Conservation (phyloP, 2,329 filamentous ascomycete species). For the Sporothrix humicola region DNA sequence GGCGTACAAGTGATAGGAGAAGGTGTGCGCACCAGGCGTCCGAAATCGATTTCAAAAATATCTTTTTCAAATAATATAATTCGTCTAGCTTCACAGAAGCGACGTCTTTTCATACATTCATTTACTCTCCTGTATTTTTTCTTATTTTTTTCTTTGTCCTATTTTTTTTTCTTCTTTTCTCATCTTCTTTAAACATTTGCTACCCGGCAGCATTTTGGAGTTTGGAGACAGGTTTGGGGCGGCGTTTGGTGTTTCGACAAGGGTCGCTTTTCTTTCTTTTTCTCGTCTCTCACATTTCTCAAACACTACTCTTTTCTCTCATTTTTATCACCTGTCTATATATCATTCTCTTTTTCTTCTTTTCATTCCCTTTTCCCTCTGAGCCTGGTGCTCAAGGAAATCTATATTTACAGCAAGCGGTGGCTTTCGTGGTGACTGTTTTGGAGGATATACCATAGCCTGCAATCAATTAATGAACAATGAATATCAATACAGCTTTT, state of each 20-base stretch:
- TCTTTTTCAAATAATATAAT: conserved; percentile 26
- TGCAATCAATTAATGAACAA: not conserved
- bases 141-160: conserved; percentile 15
- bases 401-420: not conserved
- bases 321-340: no score
- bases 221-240: not conserved
- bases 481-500: not conserved
- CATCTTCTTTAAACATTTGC: not conserved
- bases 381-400: conserved; percentile 12
- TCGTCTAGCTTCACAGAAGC: not conserved
- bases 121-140: not conserved
- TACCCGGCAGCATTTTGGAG: not conserved
- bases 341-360: no score
- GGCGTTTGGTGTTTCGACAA: not conserved
- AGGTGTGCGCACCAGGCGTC: not conserved
- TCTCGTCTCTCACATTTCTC: not conserved
- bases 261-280: not conserved
- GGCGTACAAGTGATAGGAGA: not conserved
- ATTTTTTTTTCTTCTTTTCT: not conserved
- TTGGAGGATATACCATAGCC: not conserved
- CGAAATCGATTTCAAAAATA: not conserved
- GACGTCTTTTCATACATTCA: conserved; percentile 14
- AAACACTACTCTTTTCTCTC: no score
- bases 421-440: no score
- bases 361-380: not conserved